phyloP scores from a whole-genome alignment of 2,329 filamentous ascomycete species.

The Rasamsonia emersonii region DNA sequence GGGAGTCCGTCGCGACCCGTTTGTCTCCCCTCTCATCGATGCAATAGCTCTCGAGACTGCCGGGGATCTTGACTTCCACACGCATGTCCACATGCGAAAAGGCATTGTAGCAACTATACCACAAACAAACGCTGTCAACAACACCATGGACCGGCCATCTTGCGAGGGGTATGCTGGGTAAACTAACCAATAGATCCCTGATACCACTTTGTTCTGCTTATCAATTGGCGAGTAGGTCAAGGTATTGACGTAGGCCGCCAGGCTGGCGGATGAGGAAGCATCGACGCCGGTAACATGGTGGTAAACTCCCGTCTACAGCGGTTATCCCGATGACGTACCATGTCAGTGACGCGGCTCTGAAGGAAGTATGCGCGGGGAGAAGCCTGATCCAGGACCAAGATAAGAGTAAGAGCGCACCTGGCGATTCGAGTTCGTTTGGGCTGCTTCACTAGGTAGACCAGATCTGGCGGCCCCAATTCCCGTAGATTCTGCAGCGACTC shows the following conservation, averaged over 20 bases:
- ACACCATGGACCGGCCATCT: neutral
- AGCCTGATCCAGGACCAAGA: neutral
- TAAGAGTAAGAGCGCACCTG: constrained; percentile 37
- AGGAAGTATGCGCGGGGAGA: constrained; percentile 1
- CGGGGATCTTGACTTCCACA: constrained; percentile 93
- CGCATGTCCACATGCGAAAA: constrained; percentile 98
- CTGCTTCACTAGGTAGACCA: constrained; percentile 87
- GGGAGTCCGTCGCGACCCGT: constrained; percentile 79
- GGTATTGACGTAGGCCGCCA: constrained; percentile 97
- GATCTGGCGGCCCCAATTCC: constrained; percentile 89
- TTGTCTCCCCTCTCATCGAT: constrained; percentile 96
- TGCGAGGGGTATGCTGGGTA: neutral
- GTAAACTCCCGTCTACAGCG: constrained; percentile 71
- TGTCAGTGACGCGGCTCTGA: constrained; percentile 1
- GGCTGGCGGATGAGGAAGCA: constrained; percentile 90
- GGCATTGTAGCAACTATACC: constrained; percentile 82
- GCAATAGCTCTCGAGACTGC: constrained; percentile 93
- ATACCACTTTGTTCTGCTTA: constrained; percentile 80
- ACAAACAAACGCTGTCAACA: constrained; percentile 7
- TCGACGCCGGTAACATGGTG: constrained; percentile 97
- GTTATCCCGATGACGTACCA: neutral
- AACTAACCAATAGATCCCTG: constrained; percentile 82
- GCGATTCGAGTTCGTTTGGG: constrained; percentile 50
- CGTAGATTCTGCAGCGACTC: constrained; percentile 77
- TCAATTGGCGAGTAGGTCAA: constrained; percentile 83